Base-by-base conservation (phyloP, 2,329 filamentous ascomycete species). In the Epichloe festucae region DNA sequence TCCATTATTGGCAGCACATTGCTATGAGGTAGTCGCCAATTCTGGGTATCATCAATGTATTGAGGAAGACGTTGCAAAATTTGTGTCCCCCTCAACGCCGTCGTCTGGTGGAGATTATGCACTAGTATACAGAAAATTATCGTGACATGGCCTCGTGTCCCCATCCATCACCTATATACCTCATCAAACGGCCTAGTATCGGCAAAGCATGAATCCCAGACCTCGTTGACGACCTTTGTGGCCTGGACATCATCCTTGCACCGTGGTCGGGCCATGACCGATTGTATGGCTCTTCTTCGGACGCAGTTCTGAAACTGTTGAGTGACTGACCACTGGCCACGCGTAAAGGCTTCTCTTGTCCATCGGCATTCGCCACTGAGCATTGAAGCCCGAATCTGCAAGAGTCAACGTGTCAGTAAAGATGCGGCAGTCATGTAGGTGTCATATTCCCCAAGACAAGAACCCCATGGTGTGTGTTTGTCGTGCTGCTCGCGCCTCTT, bases 171-270 rank as follows among this genome's bases (percentile, higher is more conserved):
- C 66, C 88, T 83, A 67, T 95, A 98, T 50, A 98, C 89, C 66
- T 97, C 91, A 67, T 97, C 89, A 69, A 98, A 98, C 2, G 93
- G 93, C 62, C 93, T 76, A 4, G 91, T 97, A 69, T 98, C 93
- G 49, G 80, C 74, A 66, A 95, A 98, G 68, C 93, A 98, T 61
- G 89, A 96, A 59, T 95, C 90, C 89, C 91, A 98, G n/a, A 98
- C 93, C 68, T 95, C 85, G 68, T 97, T 93, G 53, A 98, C 89
- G 27, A 94, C 83, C 70, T 86, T 88, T 49, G 81, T 79, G 4
- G 93, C 93, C 59, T 97, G 87, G 14, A 83, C 82, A 60, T 95
- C 84, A 67, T 95, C 87, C 66, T 87, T 87, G 64, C 90, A 93
- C 46, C 77, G 76, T 15, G 89, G 89, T 55, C 93, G 76, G 36